Conservation (phyloP, 345 rosid genomes). For the Gossypium anomalum region DNA sequence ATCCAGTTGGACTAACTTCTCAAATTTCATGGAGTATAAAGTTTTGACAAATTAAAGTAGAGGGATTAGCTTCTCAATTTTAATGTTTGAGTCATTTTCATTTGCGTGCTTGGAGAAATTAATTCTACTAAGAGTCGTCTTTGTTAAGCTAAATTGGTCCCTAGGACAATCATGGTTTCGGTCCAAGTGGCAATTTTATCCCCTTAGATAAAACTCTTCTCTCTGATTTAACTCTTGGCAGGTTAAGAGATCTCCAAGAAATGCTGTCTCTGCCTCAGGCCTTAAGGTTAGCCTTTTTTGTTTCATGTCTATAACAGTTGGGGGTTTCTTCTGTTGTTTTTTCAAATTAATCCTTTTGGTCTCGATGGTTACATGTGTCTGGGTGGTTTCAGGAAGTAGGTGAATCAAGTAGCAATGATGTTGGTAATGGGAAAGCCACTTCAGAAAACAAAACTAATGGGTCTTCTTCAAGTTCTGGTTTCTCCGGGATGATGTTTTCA, state of each 20-base stretch:
- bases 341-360: background rate
- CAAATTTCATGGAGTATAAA: no score
- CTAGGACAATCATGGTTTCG: background rate
- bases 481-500: slow-evolving; percentile 5
- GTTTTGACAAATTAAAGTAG: no score
- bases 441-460: slow-evolving; percentile 20
- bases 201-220: background rate
- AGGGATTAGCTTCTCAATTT: no score
- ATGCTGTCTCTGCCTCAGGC: slow-evolving; percentile 29
- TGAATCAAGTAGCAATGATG: slow-evolving; percentile 25
- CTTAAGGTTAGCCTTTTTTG: slow-evolving; percentile 33
- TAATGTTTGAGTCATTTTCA: background rate
- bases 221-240: slow-evolving; percentile 16
- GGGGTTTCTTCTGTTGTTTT: background rate
- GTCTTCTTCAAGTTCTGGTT: slow-evolving; percentile 25
- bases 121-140: background rate
- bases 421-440: slow-evolving; percentile 22
- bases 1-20: no score
- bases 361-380: background rate
- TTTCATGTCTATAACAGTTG: background rate
- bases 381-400: slow-evolving; percentile 42
- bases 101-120: background rate
- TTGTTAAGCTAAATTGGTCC: background rate
- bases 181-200: background rate
- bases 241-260: slow-evolving; percentile 29